Percentiles rank a stretch among this genome's conserved stretches.
These are phyloP conservation scores for Lichtheimia ramosa DNA, from an alignment of 371 early-diverging fungal genomes.

Conservation along the genomic window DNA sequence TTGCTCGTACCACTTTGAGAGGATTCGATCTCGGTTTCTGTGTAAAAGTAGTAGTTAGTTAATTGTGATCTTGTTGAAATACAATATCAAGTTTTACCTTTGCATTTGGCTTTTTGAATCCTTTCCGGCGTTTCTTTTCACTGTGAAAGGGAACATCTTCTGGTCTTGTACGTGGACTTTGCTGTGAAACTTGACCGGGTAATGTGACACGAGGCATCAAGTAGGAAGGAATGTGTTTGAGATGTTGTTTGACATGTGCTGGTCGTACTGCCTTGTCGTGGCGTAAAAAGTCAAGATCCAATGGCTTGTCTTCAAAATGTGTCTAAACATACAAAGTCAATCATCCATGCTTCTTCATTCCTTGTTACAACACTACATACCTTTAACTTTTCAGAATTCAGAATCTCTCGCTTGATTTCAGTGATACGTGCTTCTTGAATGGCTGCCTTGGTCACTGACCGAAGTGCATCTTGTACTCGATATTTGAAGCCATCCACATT, in stretches of 20 bases:
- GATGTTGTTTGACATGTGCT: conserved; percentile 76
- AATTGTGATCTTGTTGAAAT: too few relatives aligned
- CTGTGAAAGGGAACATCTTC: conserved; percentile 31
- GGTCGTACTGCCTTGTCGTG: conserved; percentile 91
- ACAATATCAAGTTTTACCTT: conserved; percentile 10
- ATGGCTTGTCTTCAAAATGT: conserved; percentile 96
- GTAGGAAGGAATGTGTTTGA: conserved; percentile 93
- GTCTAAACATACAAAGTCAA: conserved; percentile 39
- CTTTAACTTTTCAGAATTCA: conserved; percentile 93
- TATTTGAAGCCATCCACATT: conserved; percentile 91
- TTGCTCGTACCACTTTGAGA: conserved; percentile 41
- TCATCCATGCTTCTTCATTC: background rate
- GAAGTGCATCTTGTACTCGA: conserved; percentile 86
- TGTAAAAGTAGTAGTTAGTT: background rate
- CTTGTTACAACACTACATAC: conserved; percentile 11
- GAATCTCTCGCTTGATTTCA: conserved; percentile 90
- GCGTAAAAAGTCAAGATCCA: conserved; percentile 87
- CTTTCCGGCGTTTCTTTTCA: conserved; percentile 30
- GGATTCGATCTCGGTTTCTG: conserved; percentile 61
- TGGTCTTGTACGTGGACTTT: conserved; percentile 1
- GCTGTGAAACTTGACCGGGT: conserved; percentile 18
- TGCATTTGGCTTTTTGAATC: background rate
- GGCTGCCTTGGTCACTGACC: conserved; percentile 72
- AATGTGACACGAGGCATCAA: conserved; percentile 73
- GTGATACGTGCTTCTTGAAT: conserved; percentile 90